Evolutionary conservation across 495 filamentous ascomycete species (phyloP), one percentile per base, ranked within the genome.

Genomic region (Letharia columbiana): DNA sequence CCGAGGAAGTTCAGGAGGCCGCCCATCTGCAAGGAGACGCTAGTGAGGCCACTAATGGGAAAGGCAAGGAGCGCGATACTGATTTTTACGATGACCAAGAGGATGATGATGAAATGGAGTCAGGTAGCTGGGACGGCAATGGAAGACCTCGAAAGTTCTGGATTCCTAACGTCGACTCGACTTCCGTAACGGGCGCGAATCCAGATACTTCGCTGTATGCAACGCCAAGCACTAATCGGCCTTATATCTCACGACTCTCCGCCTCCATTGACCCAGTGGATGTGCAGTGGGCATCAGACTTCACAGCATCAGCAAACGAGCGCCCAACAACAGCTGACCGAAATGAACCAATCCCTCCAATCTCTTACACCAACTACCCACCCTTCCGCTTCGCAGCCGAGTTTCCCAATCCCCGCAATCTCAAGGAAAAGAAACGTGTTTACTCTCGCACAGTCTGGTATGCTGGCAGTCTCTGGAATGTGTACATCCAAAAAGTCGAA

Each of bases 381-480:
- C 83, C 83, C 12, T 86, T 86, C 73, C 76, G 83, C 4, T 86
- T 86, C 65, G 77, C 82, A 23, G 84, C 81, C 28, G 83, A 85
- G 67, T 85, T 86, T 65, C 82, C 79, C 8, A 83, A 80, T 63
- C 81, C 84, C 9, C 73, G 79, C 18, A 72, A 77, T 13, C 74
- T 86, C 42, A 85, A 84, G 64, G 84, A 86, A 69, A 84, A 83
- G 74, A 86, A 85, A 68, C 72, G 84, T 8, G 82, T 86, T 3
- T 86, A 84, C 67, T 82, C 80, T 28, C 81, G 81, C 40, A 86
- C 84, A 10, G 83, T 86, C n/a, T 86, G 84, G 69, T 86, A 86
- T 66, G 84, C 83, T 20, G 83, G 83, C 23, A 80, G 77, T 44
- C 75, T 84, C 37, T 86, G 83, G 83, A 86, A 86, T 62, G 80